These are phyloP conservation scores for Macrocybe gigantea DNA, from an alignment of 768 basidiomycete species.

Conservation along the genomic window DNA sequence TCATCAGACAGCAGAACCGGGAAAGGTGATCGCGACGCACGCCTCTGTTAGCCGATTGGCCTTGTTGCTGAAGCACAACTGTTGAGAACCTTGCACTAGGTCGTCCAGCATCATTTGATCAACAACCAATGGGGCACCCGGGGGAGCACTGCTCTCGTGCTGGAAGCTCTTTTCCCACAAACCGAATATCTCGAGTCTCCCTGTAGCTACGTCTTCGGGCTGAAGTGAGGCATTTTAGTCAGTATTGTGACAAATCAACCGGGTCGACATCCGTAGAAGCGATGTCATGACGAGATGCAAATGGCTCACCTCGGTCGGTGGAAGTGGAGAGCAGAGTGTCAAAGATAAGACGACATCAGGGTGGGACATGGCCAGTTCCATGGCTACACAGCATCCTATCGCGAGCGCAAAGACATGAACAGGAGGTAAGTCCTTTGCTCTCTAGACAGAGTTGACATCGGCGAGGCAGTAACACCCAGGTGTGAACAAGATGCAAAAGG, in stretches of 20 bases:
- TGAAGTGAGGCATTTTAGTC: conserved; percentile 2
- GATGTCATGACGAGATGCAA: neutral
- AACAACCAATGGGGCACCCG: neutral
- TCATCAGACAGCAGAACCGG: neutral
- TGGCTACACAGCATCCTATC: conserved; percentile 17
- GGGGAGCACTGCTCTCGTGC: conserved; percentile 8
- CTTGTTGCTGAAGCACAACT: conserved; percentile 15
- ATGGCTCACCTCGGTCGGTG: conserved; percentile 18
- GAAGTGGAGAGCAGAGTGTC: conserved; percentile 18
- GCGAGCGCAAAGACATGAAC: conserved; percentile 21
- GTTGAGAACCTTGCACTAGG: conserved; percentile 11
- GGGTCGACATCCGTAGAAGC: neutral
- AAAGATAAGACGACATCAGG: conserved; percentile 18
- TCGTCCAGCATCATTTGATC: conserved; percentile 10
- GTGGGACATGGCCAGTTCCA: conserved; percentile 16
- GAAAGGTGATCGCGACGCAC: conserved; percentile 5
- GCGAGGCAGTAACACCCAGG: neutral
- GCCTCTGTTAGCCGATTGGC: conserved; percentile 8
- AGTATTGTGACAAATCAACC: neutral
- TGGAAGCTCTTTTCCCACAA: conserved; percentile 15
- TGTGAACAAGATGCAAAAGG: neutral
- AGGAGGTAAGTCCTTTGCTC: conserved; percentile 19
- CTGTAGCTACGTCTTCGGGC: conserved; percentile 14
- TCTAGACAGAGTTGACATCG: conserved; percentile 9
- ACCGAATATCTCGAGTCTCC: conserved; percentile 12